Base-by-base conservation (phyloP, 164 flowering plant genomes). In the Kalanchoe fedtschenkoi region DNA sequence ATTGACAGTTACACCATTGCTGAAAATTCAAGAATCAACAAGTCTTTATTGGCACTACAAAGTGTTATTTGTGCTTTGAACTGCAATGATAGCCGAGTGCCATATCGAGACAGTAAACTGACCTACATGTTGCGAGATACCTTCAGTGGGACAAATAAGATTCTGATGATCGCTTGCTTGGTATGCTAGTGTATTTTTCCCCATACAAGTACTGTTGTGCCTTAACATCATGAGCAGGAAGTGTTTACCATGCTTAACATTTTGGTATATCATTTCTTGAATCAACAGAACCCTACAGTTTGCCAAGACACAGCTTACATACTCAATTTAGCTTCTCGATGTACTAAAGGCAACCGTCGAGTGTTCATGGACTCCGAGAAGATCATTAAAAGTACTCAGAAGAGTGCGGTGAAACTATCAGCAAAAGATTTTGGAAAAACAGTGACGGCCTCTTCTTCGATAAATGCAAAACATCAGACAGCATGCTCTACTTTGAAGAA, bases 101-200 rank as follows among this genome's bases (percentile, higher is more conserved):
- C 91, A 32, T 89, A 74, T 44, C 81, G 93, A 11, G 93, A 83
- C 62, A 78, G 91, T 70, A 87, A 83, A 70, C 74, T 89, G 9
- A 80, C 91, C 38, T 82, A 76, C 34, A 71, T 89, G 65, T 68
- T 89, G 66, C 83, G 81, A 73, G 89, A 81, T 58, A 83, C 91
- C n/a, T 63, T 89, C 34, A 79, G 84, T 10, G 80, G 83, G 55
- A 59, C 35, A 26, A 81, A 63, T 68, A 67, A 21, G 58, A 62
- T 77, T 51, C 53, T 85, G 72, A 69, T 86, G 76, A 42, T 88
- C 33, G 64, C 83, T 57, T 84, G 96, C 73, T 69, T 88, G 85
- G 96, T 88, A 62, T 54, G 78, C 28, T n/a, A n/a, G 42, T 65
- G 29, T 34, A 5, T 4, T 46, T 46, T 54, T n/a, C 13, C 15